Evolutionary conservation across 768 basidiomycete species (phyloP), one percentile per base, ranked within the genome.

Genomic region (Russula foetens): DNA sequence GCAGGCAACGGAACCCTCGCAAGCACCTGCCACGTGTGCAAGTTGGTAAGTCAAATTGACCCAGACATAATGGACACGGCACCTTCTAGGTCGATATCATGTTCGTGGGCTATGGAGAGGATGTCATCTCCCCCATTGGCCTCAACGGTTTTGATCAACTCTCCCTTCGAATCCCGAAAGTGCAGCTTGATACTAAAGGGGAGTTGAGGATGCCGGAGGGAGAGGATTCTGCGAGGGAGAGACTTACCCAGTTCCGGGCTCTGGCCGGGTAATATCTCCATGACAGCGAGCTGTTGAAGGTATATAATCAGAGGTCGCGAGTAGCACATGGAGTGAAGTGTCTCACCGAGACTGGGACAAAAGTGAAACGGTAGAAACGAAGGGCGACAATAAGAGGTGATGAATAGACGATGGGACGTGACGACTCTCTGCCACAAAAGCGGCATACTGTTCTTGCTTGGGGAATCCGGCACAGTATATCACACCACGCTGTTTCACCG

Each of bases 81-180:
- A 92, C 95, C 95, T 79, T 98, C 96, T 21, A 98, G 78, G 70
- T 98, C 96, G 56, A 99, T 83, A 67, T 98, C 96, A 69, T 96
- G 84, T 71, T 97, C 95, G 69, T 97, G 94, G 6, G 95, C 94
- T 56, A 99, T 77, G 24, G 85, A 84, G 35, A 99, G 75, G 39
- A 99, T 75, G 69, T 97, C 92, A 69, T 99, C 96, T 12, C 95
- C 97, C 68, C 95, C 93, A 71, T 88, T 94, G 2, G 81, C 96
- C 70, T 98, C 90, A 9, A 97, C 83, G 0, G 88, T 95, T 74
- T 88, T 91, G 45, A 97, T 77, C n/a, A 81, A 76, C 33, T 78
- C 78, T 4, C 93, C 96, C 67, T 91, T 92, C 9, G 91, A 78
- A 71, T 96, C 92, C 63, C 88, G 85, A 78, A 96, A 99, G 69